phyloP scores from a whole-genome alignment of 2,329 filamentous ascomycete genomes.

The Pleoardoris graminearum region DNA sequence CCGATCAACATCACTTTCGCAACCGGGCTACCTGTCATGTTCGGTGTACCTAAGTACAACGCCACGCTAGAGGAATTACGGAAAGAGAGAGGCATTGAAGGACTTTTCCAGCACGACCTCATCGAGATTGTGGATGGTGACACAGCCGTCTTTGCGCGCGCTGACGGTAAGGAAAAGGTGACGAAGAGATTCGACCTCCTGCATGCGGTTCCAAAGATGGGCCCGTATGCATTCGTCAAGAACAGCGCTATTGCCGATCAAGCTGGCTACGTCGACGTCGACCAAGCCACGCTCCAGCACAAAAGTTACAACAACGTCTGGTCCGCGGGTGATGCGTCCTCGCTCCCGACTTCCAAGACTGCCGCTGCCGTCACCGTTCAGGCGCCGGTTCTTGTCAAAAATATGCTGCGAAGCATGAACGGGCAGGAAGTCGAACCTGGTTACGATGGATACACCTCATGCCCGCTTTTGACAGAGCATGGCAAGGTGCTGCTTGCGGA shows the following conservation, averaged over 20 bases:
- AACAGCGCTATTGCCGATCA: slow-evolving; percentile 40
- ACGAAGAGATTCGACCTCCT: slow-evolving; percentile 44
- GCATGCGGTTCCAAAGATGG: slow-evolving; percentile 46
- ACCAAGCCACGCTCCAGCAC: slow-evolving; percentile 41
- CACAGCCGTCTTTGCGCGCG: slow-evolving; percentile 39
- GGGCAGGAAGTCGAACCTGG: slow-evolving; percentile 27
- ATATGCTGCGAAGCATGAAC: slow-evolving; percentile 36
- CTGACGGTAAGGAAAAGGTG: slow-evolving; percentile 30
- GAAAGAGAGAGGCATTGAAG: slow-evolving; percentile 42
- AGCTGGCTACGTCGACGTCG: slow-evolving; percentile 45
- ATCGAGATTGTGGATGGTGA: slow-evolving; percentile 43
- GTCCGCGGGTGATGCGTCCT: slow-evolving; percentile 46
- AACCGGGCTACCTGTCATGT: slow-evolving; percentile 46
- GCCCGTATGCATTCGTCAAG: slow-evolving; percentile 43
- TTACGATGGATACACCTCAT: slow-evolving; percentile 48
- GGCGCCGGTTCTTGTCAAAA: slow-evolving; percentile 41
- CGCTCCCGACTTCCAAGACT: slow-evolving; percentile 46
- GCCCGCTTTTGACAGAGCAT: slow-evolving; percentile 52
- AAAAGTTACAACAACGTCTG: slow-evolving; percentile 46
- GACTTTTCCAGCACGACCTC: slow-evolving; percentile 46
- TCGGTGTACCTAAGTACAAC: slow-evolving; percentile 47
- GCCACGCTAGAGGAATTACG: slow-evolving; percentile 42
- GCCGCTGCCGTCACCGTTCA: slow-evolving; percentile 45
- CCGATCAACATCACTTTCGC: slow-evolving; percentile 45
- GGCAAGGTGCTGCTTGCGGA: slow-evolving; percentile 67